Evolutionary conservation across 768 basidiomycete species (phyloP).

Genomic region (Tulasnella sp.): DNA sequence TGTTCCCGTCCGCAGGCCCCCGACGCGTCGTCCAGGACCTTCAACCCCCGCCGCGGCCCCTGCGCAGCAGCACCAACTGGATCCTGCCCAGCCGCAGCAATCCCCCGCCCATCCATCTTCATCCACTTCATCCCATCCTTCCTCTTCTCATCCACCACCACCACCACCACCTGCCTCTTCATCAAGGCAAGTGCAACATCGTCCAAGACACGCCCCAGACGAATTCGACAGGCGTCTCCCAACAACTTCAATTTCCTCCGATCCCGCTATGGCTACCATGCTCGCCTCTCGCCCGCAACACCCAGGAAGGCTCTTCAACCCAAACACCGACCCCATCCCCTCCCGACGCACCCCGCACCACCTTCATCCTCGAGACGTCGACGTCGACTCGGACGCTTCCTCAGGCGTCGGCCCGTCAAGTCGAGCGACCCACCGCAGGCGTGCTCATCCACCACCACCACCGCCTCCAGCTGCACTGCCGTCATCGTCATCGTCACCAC

Average conservation of each 20-base stretch:
- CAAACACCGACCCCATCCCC: conserved; percentile 54
- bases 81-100: conserved; percentile 2
- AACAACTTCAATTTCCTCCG: conserved; percentile 26
- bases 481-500: conserved; percentile 11
- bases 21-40: background rate
- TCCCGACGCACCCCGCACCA: conserved; percentile 29
- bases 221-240: conserved; percentile 59
- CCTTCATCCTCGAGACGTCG: conserved; percentile 37
- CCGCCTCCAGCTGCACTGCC: conserved; percentile 19
- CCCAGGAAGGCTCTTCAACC: conserved; percentile 53
- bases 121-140: conserved; percentile 6
- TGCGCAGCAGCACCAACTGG: conserved; percentile 4
- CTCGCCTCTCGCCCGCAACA: conserved; percentile 50
- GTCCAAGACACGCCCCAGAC: conserved; percentile 29
- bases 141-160: conserved; percentile 25
- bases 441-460: conserved; percentile 21
- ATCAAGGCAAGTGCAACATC: conserved; percentile 16
- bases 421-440: conserved; percentile 11
- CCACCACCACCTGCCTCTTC: conserved; percentile 23
- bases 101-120: conserved; percentile 2
- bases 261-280: conserved; percentile 14
- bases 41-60: background rate
- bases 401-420: conserved; percentile 32
- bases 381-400: conserved; percentile 47
- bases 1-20: background rate